Base-by-base conservation (phyloP, 768 basidiomycete species). In the Holtermanniella nyarrowii region DNA sequence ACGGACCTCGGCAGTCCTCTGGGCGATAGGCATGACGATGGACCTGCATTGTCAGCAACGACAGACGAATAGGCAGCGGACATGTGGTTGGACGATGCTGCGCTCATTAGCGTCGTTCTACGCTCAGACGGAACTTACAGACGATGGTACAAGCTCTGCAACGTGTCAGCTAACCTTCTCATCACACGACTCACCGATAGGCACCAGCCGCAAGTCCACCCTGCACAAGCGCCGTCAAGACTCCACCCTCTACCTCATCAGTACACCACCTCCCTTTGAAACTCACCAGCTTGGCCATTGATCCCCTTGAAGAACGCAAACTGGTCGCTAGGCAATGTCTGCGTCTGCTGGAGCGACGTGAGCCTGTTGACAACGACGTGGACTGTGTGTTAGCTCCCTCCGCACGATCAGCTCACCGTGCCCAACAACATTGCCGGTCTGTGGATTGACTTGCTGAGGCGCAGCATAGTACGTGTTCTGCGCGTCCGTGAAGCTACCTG, bases 401-500 rank as follows among this genome's bases (percentile, higher is more conserved):
- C 25, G 5, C 16, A 22, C 13, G 22, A 13, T n/a, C 26, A 18
- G 0, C 24, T 25, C 44, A 14, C 5, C 11, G 55, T 61, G 54
- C 0, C 79, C 81, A 50, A 76, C 70, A 62, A 83, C 77, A 48
- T 74, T 70, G 5, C 81, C 81, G 42, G 44, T 42, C 0, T 74
- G 63, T 0, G 22, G 61, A 62, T 81, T 77, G 21, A 80, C 62
- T 48, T 77, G 75, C 61, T 81, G 80, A 27, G 79, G 82, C 20
- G 78, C 82, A 26, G 75, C 72, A 53, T 78, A 81, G 68, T 78
- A 80, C 56, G 76, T 79, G 46, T 72, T 62, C 55, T 77, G 65
- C 0, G 79, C 76, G 58, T 80, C 79, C 49, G 78, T 78, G 65
- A 84, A 82, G 69, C 73, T 74, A 39, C 80, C 80, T 25, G 78